phyloP scores from a whole-genome alignment of 306 rosid species.

The Betula pendula region DNA sequence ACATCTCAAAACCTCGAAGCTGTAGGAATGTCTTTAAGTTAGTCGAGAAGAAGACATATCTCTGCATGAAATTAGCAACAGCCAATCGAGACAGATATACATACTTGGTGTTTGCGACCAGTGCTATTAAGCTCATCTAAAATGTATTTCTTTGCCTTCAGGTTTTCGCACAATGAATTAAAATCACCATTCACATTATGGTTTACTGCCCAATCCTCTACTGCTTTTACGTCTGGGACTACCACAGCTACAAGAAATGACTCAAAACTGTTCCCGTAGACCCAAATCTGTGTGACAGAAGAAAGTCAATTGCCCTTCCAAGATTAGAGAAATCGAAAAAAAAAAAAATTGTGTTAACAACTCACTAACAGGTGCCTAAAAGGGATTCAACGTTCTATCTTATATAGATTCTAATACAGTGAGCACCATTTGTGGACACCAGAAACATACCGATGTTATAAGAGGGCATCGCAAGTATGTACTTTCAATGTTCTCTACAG shows the following conservation, averaged over 20 bases:
- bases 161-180: constrained; percentile 70
- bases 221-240: constrained; percentile 69
- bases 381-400: neutral
- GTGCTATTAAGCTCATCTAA: constrained; percentile 76
- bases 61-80: constrained; percentile 13
- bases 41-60: constrained; percentile 20
- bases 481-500: constrained; percentile 86
- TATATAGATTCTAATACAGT: constrained; percentile 1
- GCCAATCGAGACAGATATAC: constrained; percentile 25
- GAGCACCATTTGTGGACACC: constrained; percentile 14
- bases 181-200: constrained; percentile 53
- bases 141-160: constrained; percentile 63
- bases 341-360: neutral
- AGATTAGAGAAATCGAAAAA: no score
- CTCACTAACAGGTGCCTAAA: neutral
- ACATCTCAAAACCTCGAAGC: constrained; percentile 91
- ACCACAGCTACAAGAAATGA: constrained; percentile 93
- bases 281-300: constrained; percentile 66
- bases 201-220: constrained; percentile 78
- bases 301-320: neutral
- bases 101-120: constrained; percentile 73
- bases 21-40: constrained; percentile 34
- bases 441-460: constrained; percentile 64
- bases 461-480: constrained; percentile 73
- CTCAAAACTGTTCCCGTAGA: constrained; percentile 94